Percentiles rank a stretch among this genome's conserved stretches.
phyloP scores from a whole-genome alignment of 73 alveolate genomes.

The Blepharisma stoltei region DNA sequence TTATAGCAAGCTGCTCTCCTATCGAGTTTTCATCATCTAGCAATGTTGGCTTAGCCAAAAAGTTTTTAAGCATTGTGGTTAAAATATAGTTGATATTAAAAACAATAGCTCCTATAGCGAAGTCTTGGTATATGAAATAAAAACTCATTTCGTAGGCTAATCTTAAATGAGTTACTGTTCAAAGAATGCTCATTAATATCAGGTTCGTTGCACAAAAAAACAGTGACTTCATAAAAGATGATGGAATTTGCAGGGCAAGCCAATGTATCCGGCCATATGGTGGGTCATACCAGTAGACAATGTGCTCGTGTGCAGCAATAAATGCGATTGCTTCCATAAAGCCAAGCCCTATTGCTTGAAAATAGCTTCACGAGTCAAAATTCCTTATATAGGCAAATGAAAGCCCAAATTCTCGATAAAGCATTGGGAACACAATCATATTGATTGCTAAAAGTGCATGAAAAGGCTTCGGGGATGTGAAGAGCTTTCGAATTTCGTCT shows the following conservation, averaged over 20 bases:
- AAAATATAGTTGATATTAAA: not conserved
- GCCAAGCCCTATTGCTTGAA: not conserved
- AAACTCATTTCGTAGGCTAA: not conserved
- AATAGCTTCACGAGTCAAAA: not conserved
- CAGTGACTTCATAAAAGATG: not conserved
- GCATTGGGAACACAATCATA: not conserved
- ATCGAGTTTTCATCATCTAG: constrained; percentile 15
- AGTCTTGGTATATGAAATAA: not conserved
- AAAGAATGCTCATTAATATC: not conserved
- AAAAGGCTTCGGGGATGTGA: not conserved
- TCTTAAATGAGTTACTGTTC: not conserved
- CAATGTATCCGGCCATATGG: not conserved
- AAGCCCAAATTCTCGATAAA: constrained; percentile 1
- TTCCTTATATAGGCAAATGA: not conserved
- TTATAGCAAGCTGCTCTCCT: constrained; percentile 17
- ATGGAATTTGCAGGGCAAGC: not conserved
- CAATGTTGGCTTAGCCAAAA: not conserved
- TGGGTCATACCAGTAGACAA: constrained; percentile 25
- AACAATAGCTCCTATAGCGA: not conserved
- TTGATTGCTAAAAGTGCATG: not conserved
- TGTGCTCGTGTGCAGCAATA: not conserved
- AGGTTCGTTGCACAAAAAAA: not conserved
- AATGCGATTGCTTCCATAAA: not conserved
- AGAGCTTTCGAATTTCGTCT: constrained; percentile 26
- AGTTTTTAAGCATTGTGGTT: constrained; percentile 3